Base-by-base conservation (phyloP, 495 filamentous ascomycete species). In the Xylaria sp. region DNA sequence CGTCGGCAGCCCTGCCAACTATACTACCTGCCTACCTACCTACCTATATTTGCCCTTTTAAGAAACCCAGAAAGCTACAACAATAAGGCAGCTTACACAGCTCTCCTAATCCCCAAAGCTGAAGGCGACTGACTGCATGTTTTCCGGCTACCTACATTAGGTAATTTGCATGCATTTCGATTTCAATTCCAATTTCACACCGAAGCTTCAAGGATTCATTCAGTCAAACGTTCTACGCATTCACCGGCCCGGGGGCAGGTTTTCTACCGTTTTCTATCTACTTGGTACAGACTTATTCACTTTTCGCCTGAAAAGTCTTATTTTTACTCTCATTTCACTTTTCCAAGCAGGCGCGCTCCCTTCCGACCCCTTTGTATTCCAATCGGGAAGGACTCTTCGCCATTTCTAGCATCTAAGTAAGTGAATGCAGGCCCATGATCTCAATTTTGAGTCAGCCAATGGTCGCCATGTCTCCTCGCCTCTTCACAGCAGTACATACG, bases 351-450 rank as follows among this genome's bases (percentile, higher is more conserved):
- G 59, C 37, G 37, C 59, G 35, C 24, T 55, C 50, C 48, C 14
- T 71, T n/a, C n/a, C n/a, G n/a, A n/a, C n/a, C 59, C n/a, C 43
- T 41, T 46, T 52, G 26, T 41, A 21, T 14, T 26, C 46, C 14
- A 44, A 8, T 59, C 44, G 12, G 40, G 14, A 50, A 63, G n/a
- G n/a, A 21, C 24, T 29, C 7, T 31, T 53, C 48, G 19, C 58
- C 21, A 35, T 55, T 21, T 41, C 40, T 40, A 21, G 50, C 44
- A 50, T 29, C 41, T 29, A 21, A 58, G 69, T 71, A 71, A 71
- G 69, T 71, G 33, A 40, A 71, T 40, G 31, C 61, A 50, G 37
- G 50, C 46, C 52, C 19, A 66, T 59, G 37, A 48, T 66, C 61
- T 50, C 50, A 58, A 35, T 55, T 43, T 35, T 21, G 50, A 46